A percentile compares a stretch with the other conserved stretches of the same genome.
Evolutionary conservation across 495 filamentous ascomycete species (phyloP).

Genomic region (Xylaria scruposa): DNA sequence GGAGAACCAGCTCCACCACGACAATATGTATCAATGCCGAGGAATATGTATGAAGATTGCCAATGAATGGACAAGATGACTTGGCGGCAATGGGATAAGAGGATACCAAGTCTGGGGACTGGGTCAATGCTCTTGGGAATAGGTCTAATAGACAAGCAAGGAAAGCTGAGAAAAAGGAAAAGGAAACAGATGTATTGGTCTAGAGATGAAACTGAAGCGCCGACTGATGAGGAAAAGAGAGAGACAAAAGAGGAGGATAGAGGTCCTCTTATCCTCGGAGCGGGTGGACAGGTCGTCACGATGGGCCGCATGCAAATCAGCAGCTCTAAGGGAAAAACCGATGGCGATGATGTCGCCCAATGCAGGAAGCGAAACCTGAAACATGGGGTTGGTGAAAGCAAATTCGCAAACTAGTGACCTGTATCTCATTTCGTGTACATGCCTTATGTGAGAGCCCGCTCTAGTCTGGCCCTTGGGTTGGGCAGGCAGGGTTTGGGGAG

Average conservation of each 20-base stretch:
- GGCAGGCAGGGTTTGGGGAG: constrained; percentile 25
- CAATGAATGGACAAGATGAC: constrained; percentile 27
- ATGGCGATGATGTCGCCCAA: constrained; percentile 38
- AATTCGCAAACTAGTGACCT: constrained; percentile 23
- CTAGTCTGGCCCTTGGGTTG: constrained; percentile 28
- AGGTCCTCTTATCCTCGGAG: constrained; percentile 43
- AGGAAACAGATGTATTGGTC: constrained; percentile 39
- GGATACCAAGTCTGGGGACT: constrained; percentile 30
- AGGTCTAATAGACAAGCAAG: constrained; percentile 39
- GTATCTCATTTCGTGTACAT: constrained; percentile 29
- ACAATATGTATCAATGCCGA: constrained; percentile 16
- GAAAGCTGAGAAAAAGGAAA: constrained; percentile 31
- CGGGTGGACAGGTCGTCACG: constrained; percentile 33
- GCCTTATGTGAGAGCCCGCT: constrained; percentile 23
- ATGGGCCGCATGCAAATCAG: constrained; percentile 42
- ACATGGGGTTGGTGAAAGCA: constrained; percentile 37
- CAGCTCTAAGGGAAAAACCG: constrained; percentile 22
- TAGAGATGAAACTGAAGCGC: constrained; percentile 45
- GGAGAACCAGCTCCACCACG: constrained; percentile 39
- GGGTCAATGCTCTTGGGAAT: constrained; percentile 32
- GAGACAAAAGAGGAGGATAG: constrained; percentile 33
- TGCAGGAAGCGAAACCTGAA: constrained; percentile 42
- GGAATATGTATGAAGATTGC: constrained; percentile 29
- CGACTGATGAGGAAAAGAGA: constrained; percentile 29
- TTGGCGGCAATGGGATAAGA: constrained; percentile 32